Evolutionary conservation across 2,329 filamentous ascomycete species (phyloP), one percentile per base, ranked within the genome.

Genomic region (Westerdykella ornata): DNA sequence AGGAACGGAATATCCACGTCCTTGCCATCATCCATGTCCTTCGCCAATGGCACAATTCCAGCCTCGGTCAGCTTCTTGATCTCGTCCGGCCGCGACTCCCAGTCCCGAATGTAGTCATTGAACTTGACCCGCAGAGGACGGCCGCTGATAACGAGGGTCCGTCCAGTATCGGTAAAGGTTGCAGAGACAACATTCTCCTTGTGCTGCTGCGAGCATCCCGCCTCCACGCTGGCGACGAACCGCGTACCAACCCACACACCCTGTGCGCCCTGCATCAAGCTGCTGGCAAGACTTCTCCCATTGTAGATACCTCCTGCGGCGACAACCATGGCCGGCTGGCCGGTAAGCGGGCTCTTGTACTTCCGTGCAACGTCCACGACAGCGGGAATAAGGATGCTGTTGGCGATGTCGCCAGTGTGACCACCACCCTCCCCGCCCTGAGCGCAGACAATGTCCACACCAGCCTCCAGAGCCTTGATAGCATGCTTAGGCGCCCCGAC

Each of bases 211-310:
- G 82, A 85, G 57, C 87, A 89, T 13, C 82, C 83, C 1, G 88
- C 88, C 70, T 96, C 90, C 26, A 72, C 74, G 7, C 79, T 80
- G 1, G 90, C 89, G 13, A 96, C 87, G 66, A 96, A 96, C 15
- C 90, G 75, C 45, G 90, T 96, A 19, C 90, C 90, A 1, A 97
- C 89, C 90, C 90, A 97, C 1, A 94, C 90, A 9, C 86, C 90
- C 3, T 77, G 74, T 1, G 89, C 90, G 13, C 90, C 90, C 59
- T 92, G 84, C 81, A 94, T 90, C 63, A 97, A 70, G 46, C 81
- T 82, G 43, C 81, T 81, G 0, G 90, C 90, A 42, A 97, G 71
- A 39, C 83, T 82, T 13, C 88, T 76, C 1, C 90, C 90, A 59
- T 92, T 85, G 57, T 79, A 82, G 32, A 97, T 84, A 0, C 90